Evolutionary conservation across 139 green algal species (phyloP).

Genomic region (Pleodorina starrii): DNA sequence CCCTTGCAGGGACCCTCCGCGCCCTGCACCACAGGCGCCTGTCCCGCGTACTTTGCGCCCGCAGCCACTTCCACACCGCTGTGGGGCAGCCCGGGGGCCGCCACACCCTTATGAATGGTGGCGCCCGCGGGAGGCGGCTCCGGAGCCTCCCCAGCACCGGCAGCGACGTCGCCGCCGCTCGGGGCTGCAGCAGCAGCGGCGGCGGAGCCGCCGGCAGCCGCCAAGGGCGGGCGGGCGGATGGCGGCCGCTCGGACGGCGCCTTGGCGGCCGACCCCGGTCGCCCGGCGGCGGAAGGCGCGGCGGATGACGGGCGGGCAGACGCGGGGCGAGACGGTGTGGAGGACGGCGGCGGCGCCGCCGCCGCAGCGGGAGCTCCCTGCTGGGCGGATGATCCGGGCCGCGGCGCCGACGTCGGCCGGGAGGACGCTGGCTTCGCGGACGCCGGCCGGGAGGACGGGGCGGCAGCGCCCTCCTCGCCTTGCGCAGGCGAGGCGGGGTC

Average conservation of each 20-base stretch:
- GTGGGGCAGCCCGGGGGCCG: neutral
- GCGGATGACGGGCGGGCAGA: neutral
- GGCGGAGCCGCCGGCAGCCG: neutral
- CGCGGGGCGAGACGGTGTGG: neutral
- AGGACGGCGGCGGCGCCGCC: neutral
- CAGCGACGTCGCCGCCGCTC: neutral
- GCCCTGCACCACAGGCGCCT: neutral
- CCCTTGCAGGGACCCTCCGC: neutral
- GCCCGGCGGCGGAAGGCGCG: neutral
- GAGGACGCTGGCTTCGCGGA: neutral
- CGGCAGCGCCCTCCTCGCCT: neutral
- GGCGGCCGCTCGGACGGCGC: neutral
- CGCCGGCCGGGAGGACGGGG: neutral
- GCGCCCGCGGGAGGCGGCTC: neutral
- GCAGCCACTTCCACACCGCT: conserved; percentile 26
- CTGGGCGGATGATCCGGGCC: too few relatives aligned
- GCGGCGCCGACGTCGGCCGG: neutral
- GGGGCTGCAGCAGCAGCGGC: neutral
- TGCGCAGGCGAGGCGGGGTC: neutral
- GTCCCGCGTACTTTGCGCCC: conserved; percentile 22
- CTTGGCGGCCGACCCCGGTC: neutral
- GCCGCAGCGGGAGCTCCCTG: too few relatives aligned
- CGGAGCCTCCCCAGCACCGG: neutral
- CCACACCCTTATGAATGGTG: conserved; percentile 16
- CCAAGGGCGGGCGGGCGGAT: neutral